Conservation (phyloP, 2,329 filamentous ascomycete species). For the Trichoderma sp. region DNA sequence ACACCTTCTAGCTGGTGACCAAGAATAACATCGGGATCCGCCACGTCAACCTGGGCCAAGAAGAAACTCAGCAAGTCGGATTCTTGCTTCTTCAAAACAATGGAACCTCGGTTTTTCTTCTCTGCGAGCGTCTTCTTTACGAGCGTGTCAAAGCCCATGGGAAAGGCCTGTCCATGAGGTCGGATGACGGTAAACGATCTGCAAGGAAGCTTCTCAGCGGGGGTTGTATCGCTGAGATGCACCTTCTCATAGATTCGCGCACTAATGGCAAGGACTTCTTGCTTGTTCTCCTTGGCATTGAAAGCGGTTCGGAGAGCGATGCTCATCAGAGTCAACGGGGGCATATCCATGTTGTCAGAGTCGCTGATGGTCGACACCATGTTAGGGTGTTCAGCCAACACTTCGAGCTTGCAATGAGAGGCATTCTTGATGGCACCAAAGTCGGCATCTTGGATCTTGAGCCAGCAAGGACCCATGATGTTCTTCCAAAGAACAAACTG, state of each 20-base stretch:
- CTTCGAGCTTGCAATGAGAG: slow-evolving; percentile 95
- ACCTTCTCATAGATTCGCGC: slow-evolving; percentile 91
- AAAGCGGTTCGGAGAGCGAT: slow-evolving; percentile 82
- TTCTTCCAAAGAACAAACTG: slow-evolving; percentile 99
- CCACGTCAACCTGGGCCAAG: slow-evolving; percentile 79
- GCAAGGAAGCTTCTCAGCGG: slow-evolving; percentile 83
- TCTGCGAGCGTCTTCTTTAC: slow-evolving; percentile 54
- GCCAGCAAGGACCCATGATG: slow-evolving; percentile 98
- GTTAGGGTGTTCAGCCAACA: slow-evolving; percentile 74
- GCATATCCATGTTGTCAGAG: slow-evolving; percentile 75
- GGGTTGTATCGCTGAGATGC: slow-evolving; percentile 79
- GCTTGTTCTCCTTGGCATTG: slow-evolving; percentile 90
- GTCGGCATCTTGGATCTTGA: slow-evolving; percentile 82
- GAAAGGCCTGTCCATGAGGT: slow-evolving; percentile 72
- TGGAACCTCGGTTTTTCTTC: slow-evolving; percentile 68
- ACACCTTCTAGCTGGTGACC: slow-evolving; percentile 97
- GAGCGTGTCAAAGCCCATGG: slow-evolving; percentile 80
- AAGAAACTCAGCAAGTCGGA: slow-evolving; percentile 83
- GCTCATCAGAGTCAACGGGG: slow-evolving; percentile 94
- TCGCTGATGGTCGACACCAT: slow-evolving; percentile 71
- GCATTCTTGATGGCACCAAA: slow-evolving; percentile 84
- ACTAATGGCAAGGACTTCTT: slow-evolving; percentile 89
- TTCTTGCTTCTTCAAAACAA: slow-evolving; percentile 81
- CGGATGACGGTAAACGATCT: slow-evolving; percentile 90
- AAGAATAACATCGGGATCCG: slow-evolving; percentile 89